Conservation (phyloP, 768 basidiomycete genomes). For the Rhizopogon vinicolor region DNA sequence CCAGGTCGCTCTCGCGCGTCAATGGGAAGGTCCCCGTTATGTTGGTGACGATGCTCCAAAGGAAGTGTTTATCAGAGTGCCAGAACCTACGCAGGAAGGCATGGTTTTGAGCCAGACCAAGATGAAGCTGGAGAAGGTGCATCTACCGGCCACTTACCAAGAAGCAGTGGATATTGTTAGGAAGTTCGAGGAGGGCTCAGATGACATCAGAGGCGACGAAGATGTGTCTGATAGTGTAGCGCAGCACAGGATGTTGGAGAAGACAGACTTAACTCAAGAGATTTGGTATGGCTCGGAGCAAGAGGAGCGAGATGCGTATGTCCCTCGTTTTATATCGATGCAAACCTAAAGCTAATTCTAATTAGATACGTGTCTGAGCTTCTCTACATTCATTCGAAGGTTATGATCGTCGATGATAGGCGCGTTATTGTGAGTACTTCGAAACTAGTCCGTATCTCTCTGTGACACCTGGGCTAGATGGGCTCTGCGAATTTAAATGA, state of each 20-base stretch:
- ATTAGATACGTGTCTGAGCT: slow-evolving; percentile 73
- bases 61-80: slow-evolving; percentile 55
- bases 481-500: slow-evolving; percentile 94
- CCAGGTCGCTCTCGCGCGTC: slow-evolving; percentile 76
- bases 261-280: slow-evolving; percentile 64
- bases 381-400: slow-evolving; percentile 80
- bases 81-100: slow-evolving; percentile 45
- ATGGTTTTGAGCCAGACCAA: slow-evolving; percentile 46
- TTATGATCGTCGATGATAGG: slow-evolving; percentile 94
- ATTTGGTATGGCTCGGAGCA: slow-evolving; percentile 79
- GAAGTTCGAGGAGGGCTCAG: slow-evolving; percentile 67
- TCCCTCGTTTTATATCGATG: slow-evolving; percentile 16
- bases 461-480: slow-evolving; percentile 44
- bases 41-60: slow-evolving; percentile 32
- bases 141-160: slow-evolving; percentile 59
- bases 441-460: background rate
- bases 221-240: slow-evolving; percentile 71
- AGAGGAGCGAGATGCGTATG: slow-evolving; percentile 78
- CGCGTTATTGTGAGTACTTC: slow-evolving; percentile 70
- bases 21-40: slow-evolving; percentile 60
- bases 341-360: background rate
- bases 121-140: slow-evolving; percentile 55
- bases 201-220: slow-evolving; percentile 49
- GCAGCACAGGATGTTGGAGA: slow-evolving; percentile 72
- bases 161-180: slow-evolving; percentile 67